phyloP scores from a whole-genome alignment of 225 moss, liverwort and hornwort species.

The Climacium dendroides region DNA sequence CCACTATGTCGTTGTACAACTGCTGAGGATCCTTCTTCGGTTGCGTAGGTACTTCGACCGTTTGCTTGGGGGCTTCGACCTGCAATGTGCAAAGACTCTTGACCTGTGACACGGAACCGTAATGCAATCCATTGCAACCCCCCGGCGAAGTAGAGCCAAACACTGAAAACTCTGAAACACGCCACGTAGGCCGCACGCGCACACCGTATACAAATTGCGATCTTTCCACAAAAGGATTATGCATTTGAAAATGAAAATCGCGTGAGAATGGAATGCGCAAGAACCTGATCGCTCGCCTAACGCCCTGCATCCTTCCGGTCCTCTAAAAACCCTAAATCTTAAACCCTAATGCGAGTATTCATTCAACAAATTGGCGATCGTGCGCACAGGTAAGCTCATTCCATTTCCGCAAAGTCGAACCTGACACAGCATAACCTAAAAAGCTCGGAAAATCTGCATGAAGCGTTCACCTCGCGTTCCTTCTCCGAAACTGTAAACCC shows the following conservation, averaged over 20 bases:
- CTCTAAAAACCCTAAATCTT: neutral
- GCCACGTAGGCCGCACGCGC: neutral
- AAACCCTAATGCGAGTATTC: neutral
- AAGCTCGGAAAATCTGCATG: neutral
- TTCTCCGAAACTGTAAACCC: neutral
- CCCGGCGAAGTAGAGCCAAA: neutral
- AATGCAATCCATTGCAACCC: neutral
- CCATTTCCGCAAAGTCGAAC: neutral
- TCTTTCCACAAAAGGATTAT: neutral
- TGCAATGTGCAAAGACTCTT: conserved; percentile 2
- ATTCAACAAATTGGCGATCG: neutral
- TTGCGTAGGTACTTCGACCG: neutral
- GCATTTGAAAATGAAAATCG: neutral
- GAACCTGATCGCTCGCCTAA: neutral
- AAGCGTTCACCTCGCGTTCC: neutral
- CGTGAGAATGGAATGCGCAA: neutral
- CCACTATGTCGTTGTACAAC: conserved; percentile 3
- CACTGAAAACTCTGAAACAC: neutral
- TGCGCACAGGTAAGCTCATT: neutral
- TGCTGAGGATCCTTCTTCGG: neutral
- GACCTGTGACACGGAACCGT: neutral
- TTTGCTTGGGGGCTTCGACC: neutral
- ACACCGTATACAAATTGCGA: neutral
- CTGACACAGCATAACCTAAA: neutral
- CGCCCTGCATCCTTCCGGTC: conserved; percentile 4